A percentile compares a stretch with the other conserved stretches of the same genome.
phyloP scores from a whole-genome alignment of 805 yeast species.

The Cyberlindnera americana region DNA sequence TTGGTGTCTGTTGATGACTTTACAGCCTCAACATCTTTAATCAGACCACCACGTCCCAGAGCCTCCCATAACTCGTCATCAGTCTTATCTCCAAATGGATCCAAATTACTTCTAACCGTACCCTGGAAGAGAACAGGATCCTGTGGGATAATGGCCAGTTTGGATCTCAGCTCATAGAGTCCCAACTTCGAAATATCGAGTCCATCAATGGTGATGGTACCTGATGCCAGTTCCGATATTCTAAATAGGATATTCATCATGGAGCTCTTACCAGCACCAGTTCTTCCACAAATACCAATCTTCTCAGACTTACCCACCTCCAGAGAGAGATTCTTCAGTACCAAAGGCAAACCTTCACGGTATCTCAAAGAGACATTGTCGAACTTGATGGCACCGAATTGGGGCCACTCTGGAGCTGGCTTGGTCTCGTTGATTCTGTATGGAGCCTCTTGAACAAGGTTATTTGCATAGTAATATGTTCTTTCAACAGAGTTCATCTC shows the following conservation, averaged over 20 bases:
- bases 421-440: constrained; percentile 36
- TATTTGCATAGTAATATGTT: constrained; percentile 56
- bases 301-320: constrained; percentile 47
- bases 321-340: constrained; percentile 50
- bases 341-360: constrained; percentile 60
- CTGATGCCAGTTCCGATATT: constrained; percentile 54
- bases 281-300: constrained; percentile 62
- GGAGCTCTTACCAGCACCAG: constrained; percentile 65
- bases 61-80: constrained; percentile 64
- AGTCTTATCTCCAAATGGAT: constrained; percentile 57
- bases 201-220: constrained; percentile 62
- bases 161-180: constrained; percentile 56
- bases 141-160: constrained; percentile 73
- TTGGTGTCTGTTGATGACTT: constrained; percentile 7
- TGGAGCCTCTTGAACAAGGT: constrained; percentile 67
- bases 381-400: constrained; percentile 40
- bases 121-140: constrained; percentile 80
- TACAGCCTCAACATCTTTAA: constrained; percentile 26
- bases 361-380: constrained; percentile 56
- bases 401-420: constrained; percentile 21
- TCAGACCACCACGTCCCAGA: constrained; percentile 58
- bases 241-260: constrained; percentile 60
- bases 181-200: constrained; percentile 60
- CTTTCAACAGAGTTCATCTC: constrained; percentile 75
- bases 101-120: constrained; percentile 63